phyloP scores from a whole-genome alignment of 768 basidiomycete genomes.

The Suillus tomentosus region DNA sequence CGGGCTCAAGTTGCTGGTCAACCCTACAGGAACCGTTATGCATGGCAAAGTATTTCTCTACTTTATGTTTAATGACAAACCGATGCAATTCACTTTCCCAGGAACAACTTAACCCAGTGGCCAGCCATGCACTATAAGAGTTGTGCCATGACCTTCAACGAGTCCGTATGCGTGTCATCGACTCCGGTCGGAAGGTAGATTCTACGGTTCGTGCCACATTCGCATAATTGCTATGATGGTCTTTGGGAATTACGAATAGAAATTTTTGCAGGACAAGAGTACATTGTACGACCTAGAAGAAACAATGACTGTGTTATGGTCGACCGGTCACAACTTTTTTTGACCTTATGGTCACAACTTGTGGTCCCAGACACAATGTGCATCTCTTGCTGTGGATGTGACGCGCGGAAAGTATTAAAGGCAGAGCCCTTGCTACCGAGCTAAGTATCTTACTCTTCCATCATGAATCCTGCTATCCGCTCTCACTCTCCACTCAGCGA shows the following conservation, averaged over 20 bases:
- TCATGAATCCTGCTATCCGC: not conserved
- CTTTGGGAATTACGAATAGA: not conserved
- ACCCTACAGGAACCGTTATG: not conserved
- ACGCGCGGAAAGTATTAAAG: not conserved
- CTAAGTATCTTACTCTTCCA: not conserved
- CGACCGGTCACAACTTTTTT: not conserved
- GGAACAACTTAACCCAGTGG: not conserved
- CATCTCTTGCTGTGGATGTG: not conserved
- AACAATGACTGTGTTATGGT: not conserved
- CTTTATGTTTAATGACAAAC: not conserved
- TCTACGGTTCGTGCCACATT: not conserved
- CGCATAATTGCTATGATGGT: not conserved
- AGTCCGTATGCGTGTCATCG: not conserved
- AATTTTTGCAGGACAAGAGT: not conserved
- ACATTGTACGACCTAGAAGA: not conserved
- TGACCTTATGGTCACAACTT: not conserved
- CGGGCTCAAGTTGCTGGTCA: not conserved
- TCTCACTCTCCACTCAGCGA: constrained; percentile 21
- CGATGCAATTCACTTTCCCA: not conserved
- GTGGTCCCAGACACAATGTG: not conserved
- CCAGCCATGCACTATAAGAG: not conserved
- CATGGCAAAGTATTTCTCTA: not conserved
- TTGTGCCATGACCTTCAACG: not conserved
- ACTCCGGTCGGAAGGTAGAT: not conserved
- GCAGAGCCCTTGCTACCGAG: not conserved